Base-by-base conservation (phyloP, 768 basidiomycete genomes). In the Boletus fagicola region DNA sequence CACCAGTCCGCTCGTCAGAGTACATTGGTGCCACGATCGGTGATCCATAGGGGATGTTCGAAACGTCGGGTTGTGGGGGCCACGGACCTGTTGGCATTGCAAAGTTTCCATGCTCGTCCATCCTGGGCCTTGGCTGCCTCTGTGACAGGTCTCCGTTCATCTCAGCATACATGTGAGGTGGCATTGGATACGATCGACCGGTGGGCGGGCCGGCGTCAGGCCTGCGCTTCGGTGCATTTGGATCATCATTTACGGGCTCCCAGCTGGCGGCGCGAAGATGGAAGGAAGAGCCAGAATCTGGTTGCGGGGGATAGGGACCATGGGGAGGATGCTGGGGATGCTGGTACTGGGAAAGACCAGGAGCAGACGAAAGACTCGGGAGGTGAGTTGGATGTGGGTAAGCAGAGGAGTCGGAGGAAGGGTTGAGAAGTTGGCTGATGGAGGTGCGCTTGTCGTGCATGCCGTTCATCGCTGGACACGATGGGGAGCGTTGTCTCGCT, bases 241-340 rank as follows among this genome's bases (percentile, higher is more conserved):
- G 72, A 68, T 66, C 71, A 59, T 72, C 76, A 50, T 62, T 71
- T 47, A 62, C 72, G 51, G 62, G 67, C 30, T 78, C 78, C 85
- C 86, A 87, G 64, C 72, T 83, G 6, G 86, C 86, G 12, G 84
- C 81, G 40, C 83, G 78, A n/a, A 87, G 79, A 64, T 81, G 77
- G 63, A 78, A 87, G 24, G 78, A 68, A 12, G 74, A 53, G 12
- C 54, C 61, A 35, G 73, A 64, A 1, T 71, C 72, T 12, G 64
- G 65, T 10, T 71, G 67, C 4, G 58, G 71, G 3, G 68, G 49
- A 39, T 74, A 74, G 24, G 62, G 65, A 15, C 48, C 49, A 18
- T 67, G 72, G 2, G 59, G 66, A 2, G 70, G 68, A 22, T 67
- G 63, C 5, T 61, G 65, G 12, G 63, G 61, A 51, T 74, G 72